Evolutionary conservation across 2,329 filamentous ascomycete genomes (phyloP), one percentile per base, ranked within the genome.

Genomic region (Arthroderma sp.): DNA sequence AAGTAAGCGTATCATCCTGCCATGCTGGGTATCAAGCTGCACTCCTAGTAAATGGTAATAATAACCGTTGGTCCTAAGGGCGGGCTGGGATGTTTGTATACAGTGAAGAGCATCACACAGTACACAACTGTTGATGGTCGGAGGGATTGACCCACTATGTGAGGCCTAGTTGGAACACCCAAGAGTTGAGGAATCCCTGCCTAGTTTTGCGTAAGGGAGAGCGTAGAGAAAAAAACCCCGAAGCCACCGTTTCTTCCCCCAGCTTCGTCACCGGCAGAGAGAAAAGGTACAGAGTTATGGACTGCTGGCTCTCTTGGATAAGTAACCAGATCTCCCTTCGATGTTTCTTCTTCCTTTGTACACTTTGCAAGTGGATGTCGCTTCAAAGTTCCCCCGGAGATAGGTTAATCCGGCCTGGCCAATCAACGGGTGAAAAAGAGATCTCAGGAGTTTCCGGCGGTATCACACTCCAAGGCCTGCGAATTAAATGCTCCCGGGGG

Each of bases 11-110:
- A 38, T 54, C 51, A 54, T 54, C 19, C 17, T 23, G 21, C 19
- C 33, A 38, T 54, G 33, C 25, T 21, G 51, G 51, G 51, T 54
- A 54, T 54, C 33, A 37, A 54, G 8, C 37, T 28, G 37, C 51
- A 54, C 17, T 38, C 33, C 33, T 21, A 37, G 37, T 38, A 23
- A 31, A 25, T 17, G 33, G 33, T 13, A 51, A 51, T n/a, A 31
- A 51, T 51, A 17, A 19, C 25, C 47, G 47, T 51, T 51, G 47
- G 25, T 51, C 47, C 47, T 51, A 33, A 51, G 23, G 44, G 28
- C 17, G n/a, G 47, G n/a, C 47, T 31, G n/a, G 23, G 25, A 33
- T 31, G 47, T 51, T 51, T 33, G 47, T 51, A 51, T 51, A 51
- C 47, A 51, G 25, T 13, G 9, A 38, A 38, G 25, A 19, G 17